These are phyloP conservation scores for Cystobasidium sp. DNA, from an alignment of 1,284 basidiomycete genomes.

Conservation along the genomic window DNA sequence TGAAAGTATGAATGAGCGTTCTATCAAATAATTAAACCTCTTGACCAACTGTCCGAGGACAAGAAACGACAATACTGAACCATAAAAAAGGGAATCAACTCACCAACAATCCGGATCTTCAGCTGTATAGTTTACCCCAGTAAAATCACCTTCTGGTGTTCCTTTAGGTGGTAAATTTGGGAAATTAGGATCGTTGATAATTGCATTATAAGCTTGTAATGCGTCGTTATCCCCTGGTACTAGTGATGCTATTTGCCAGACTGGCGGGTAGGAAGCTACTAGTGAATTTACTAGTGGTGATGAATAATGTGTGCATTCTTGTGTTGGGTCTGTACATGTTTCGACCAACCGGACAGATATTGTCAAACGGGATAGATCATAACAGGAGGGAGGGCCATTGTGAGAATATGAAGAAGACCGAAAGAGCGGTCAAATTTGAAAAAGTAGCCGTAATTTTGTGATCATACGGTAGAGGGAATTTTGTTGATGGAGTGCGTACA, in stretches of 20 bases:
- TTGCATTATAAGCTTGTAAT: conserved; percentile 46
- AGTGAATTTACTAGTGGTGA: neutral
- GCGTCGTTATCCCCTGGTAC: conserved; percentile 40
- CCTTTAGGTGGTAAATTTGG: conserved; percentile 49
- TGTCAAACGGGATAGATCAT: neutral
- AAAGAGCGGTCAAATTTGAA: neutral
- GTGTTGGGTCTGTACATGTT: conserved; percentile 7
- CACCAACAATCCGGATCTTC: conserved; percentile 51
- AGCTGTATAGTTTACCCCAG: conserved; percentile 46
- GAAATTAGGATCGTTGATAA: conserved; percentile 46
- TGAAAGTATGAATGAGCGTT: neutral
- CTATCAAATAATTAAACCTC: neutral
- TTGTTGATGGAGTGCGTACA: too few species aligned
- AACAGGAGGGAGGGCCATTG: neutral
- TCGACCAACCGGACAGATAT: neutral
- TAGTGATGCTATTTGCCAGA: conserved; percentile 32
- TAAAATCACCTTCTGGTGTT: conserved; percentile 47
- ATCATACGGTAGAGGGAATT: too few species aligned
- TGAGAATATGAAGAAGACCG: neutral
- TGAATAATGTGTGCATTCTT: conserved; percentile 23
- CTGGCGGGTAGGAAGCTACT: conserved; percentile 9
- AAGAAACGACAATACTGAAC: neutral
- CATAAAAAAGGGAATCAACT: neutral
- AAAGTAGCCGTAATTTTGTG: too few species aligned
- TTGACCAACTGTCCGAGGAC: too few species aligned